A percentile compares a stretch with the other conserved stretches of the same genome.
Evolutionary conservation across 2,329 filamentous ascomycete genomes (phyloP).

Genomic region (Nigrospora sphaerica): DNA sequence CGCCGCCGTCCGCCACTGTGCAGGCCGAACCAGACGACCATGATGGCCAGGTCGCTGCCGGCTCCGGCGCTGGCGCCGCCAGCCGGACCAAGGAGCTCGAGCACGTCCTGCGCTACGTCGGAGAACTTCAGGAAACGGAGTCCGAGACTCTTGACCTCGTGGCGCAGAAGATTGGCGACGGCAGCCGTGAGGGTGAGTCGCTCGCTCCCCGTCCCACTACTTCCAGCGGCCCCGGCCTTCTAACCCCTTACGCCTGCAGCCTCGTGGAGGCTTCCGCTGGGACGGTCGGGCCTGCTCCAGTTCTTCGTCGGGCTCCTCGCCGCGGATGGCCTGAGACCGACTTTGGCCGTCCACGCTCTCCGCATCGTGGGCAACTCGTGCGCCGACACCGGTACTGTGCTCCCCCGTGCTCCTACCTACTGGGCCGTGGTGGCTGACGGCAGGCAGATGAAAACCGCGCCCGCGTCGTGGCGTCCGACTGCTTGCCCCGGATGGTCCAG

Average conservation of each 20-base stretch:
- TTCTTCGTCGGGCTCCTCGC: conserved; percentile 45
- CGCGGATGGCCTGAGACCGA: conserved; percentile 26
- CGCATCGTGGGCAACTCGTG: conserved; percentile 56
- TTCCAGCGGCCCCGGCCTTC: background rate
- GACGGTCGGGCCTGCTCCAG: conserved; percentile 49
- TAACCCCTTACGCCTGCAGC: conserved; percentile 25
- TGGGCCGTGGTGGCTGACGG: conserved; percentile 2
- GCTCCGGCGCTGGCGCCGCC: conserved; percentile 8
- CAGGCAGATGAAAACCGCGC: conserved; percentile 50
- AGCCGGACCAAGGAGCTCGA: conserved; percentile 19
- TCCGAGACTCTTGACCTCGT: conserved; percentile 35
- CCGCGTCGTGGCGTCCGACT: conserved; percentile 41
- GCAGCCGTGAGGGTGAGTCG: conserved; percentile 45
- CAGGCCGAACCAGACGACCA: background rate
- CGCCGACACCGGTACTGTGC: conserved; percentile 46
- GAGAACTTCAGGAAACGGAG: conserved; percentile 31
- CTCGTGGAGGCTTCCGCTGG: conserved; percentile 49
- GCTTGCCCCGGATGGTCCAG: conserved; percentile 38
- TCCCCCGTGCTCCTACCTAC: background rate
- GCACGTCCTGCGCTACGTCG: conserved; percentile 29
- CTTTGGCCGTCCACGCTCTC: conserved; percentile 46
- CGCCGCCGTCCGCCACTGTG: background rate
- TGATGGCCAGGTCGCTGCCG: background rate
- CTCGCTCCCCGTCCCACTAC: background rate
- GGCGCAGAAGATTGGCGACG: conserved; percentile 46